Evolutionary conservation across 1,284 basidiomycete species (phyloP).

Genomic region (Peniophora sp.): DNA sequence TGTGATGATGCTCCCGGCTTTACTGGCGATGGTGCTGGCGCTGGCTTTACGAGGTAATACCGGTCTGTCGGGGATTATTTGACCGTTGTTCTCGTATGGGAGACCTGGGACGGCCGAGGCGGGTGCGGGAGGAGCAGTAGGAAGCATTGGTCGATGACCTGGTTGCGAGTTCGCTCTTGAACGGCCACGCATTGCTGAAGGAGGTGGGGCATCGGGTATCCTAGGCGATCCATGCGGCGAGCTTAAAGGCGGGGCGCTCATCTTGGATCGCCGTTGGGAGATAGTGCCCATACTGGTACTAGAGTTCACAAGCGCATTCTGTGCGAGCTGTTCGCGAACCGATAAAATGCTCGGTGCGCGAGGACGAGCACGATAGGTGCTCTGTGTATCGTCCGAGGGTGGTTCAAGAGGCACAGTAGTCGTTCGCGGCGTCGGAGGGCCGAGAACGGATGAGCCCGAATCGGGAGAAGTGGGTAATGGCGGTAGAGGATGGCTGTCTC

Average conservation of each 20-base stretch:
- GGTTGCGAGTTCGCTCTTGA: constrained; percentile 55
- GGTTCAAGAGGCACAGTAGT: not conserved
- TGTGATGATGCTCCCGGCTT: constrained; percentile 35
- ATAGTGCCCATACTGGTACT: constrained; percentile 61
- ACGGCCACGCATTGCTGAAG: constrained; percentile 27
- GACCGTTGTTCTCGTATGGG: too few species aligned
- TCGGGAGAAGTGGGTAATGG: constrained; percentile 46
- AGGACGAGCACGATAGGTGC: constrained; percentile 2
- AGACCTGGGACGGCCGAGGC: too few species aligned
- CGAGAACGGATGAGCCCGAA: constrained; percentile 19
- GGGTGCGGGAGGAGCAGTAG: constrained; percentile 7
- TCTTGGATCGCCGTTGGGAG: constrained; percentile 57
- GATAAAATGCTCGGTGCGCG: not conserved
- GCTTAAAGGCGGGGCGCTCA: constrained; percentile 41
- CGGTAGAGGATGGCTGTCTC: constrained; percentile 58
- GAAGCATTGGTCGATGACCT: constrained; percentile 31
- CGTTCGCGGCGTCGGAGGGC: constrained; percentile 28
- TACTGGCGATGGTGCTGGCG: too few species aligned
- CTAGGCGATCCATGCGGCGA: constrained; percentile 29
- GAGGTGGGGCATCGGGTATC: constrained; percentile 14
- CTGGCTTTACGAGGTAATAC: too few species aligned
- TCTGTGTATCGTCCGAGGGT: not conserved
- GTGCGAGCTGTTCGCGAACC: not conserved
- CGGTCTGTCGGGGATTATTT: constrained; percentile 36
- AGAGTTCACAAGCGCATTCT: constrained; percentile 41